A percentile compares a stretch with the other conserved stretches of the same genome.
These are phyloP conservation scores for Vitis labrusca DNA, from an alignment of 164 flowering plant species.

Conservation along the genomic window DNA sequence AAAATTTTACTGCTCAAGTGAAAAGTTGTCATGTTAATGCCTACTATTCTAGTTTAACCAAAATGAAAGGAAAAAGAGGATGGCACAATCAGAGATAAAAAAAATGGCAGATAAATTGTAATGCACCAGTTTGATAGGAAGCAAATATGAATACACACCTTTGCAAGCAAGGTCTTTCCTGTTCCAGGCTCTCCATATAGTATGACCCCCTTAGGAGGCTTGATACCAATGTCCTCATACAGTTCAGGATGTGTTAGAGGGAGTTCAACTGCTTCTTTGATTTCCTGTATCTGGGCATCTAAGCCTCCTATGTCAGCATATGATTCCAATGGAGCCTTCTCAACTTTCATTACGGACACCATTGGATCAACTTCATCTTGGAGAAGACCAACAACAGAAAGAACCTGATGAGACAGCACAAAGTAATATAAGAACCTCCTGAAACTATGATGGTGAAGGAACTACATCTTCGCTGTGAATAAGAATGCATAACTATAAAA, in stretches of 20 bases:
- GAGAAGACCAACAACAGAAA: conserved; percentile 84
- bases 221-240: conserved; percentile 86
- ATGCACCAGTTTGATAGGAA: not conserved
- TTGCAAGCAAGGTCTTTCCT: conserved; percentile 85
- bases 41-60: too few species aligned
- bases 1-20: too few species aligned
- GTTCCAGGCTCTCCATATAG: conserved; percentile 92
- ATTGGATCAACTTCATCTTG: conserved; percentile 89
- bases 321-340: conserved; percentile 81
- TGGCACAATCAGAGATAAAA: not conserved
- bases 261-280: conserved; percentile 87
- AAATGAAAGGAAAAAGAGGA: not conserved
- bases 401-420: conserved; percentile 38
- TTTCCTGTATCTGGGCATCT: conserved; percentile 90
- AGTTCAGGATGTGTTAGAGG: conserved; percentile 86
- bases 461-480: too few species aligned
- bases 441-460: too few species aligned
- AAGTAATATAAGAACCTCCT: not conserved
- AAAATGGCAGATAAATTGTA: not conserved
- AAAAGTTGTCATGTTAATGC: too few species aligned
- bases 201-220: conserved; percentile 88
- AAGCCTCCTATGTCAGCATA: conserved; percentile 89
- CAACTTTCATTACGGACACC: conserved; percentile 89
- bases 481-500: too few species aligned
- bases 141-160: conserved; percentile 37